These are phyloP conservation scores for Endocalyx cinctus DNA, from an alignment of 2,329 filamentous ascomycete genomes.

Conservation along the genomic window DNA sequence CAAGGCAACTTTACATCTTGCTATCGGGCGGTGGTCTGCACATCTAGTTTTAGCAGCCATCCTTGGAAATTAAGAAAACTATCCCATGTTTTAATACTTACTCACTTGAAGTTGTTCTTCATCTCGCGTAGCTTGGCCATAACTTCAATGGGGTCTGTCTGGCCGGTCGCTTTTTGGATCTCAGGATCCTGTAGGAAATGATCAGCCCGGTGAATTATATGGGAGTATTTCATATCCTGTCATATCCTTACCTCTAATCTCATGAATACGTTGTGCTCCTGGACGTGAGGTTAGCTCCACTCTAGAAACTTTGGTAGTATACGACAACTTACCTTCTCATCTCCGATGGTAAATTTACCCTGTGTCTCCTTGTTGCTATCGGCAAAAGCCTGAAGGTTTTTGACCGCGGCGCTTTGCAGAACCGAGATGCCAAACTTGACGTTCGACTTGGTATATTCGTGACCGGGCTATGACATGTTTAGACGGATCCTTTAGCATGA, in stretches of 20 bases:
- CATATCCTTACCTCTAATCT: conserved; percentile 62
- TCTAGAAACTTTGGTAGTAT: too few relatives aligned
- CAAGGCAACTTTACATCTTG: conserved; percentile 32
- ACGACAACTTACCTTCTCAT: conserved; percentile 84
- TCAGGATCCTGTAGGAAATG: conserved; percentile 59
- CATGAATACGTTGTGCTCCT: conserved; percentile 98
- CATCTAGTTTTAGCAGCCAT: conserved; percentile 3
- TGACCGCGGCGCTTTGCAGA: conserved; percentile 67
- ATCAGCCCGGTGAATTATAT: too few relatives aligned
- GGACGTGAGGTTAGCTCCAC: not conserved
- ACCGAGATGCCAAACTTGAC: conserved; percentile 82
- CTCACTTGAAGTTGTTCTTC: conserved; percentile 75
- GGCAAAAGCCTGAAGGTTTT: conserved; percentile 72
- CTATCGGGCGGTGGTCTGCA: conserved; percentile 25
- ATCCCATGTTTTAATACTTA: conserved; percentile 24
- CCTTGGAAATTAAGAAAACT: not conserved
- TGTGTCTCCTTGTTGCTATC: conserved; percentile 82
- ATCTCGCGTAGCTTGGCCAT: conserved; percentile 83
- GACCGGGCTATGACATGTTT: conserved; percentile 65
- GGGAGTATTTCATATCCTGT: too few relatives aligned
- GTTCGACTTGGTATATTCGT: conserved; percentile 98
- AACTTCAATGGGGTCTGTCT: conserved; percentile 74
- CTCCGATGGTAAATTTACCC: conserved; percentile 92
- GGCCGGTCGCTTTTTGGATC: conserved; percentile 78
- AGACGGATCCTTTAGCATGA: conserved; percentile 1